Evolutionary conservation across 1,139 yeast species (phyloP), one percentile per base, ranked within the genome.

Genomic region (Yueomyces sp.): DNA sequence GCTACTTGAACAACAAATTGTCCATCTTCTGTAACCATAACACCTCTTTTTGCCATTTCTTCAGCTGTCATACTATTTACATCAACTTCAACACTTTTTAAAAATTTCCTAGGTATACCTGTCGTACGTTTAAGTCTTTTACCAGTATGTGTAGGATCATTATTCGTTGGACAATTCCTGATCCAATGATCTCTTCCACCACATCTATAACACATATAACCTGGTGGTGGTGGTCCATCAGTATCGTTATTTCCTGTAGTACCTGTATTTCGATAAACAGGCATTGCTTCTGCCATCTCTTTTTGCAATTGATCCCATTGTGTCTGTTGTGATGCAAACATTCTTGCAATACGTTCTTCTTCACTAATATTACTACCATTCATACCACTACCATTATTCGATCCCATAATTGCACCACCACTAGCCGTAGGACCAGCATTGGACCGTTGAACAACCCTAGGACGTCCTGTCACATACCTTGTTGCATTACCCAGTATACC

Each of bases 101-200:
- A 75, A 63, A 87, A 87, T 38, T 94, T 81, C 62, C 83, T 81
- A 4, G 99, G 99, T 57, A 91, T 91, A 77, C 99, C 99, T 0
- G 98, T 91, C 0, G 97, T 89, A 55, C 95, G 75, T 57, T 86
- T 80, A 41, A 91, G 81, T 50, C 94, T 73, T 57, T 84, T 85
- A 30, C 95, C 95, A 59, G 91, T 97, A 73, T 87, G 87, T 54
- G 78, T 83, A 4, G 96, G 95, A 62, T 91, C 98, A 44, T 77
- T 78, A 53, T 84, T 83, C 2, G 95, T 86, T 0, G 98, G 98
- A 67, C 98, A 91, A 52, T 87, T 86, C 56, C 84, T 84, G 49
- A 93, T 89, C 91, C 95, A 89, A 62, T 91, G 99, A 49, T 91
- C 96, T 62, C 87, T 85, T 40, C 85, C 87, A 42, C 98, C 98